Evolutionary conservation across 768 basidiomycete species (phyloP), one percentile per base, ranked within the genome.

Genomic region (Hypsizygus marmoreus): DNA sequence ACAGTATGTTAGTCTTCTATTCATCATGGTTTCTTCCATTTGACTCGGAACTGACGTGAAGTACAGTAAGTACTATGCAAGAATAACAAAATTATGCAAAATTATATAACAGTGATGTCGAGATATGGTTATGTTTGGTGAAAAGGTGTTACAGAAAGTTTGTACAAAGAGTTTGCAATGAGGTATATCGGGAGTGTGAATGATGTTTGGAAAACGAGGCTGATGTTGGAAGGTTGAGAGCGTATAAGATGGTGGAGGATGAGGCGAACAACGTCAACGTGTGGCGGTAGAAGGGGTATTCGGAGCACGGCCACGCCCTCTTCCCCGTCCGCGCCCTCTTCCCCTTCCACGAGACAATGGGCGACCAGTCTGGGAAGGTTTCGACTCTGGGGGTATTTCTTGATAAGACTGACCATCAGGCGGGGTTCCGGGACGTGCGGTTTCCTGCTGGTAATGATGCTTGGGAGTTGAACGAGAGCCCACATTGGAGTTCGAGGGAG

Each of bases 301-400:
- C 14, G 38, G 49, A 17, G 36, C 43, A n/a, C 40, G 41, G n/a
- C 47, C 56, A 39, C 40, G 45, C 32, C 63, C 64, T 19, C 58
- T 60, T 38, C 64, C 64, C 14, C 58, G 59, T 7, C 65, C 63
- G 6, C 66, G 71, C 19, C 70, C 61, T 33, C 60, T 63, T 20
- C 71, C 74, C 54, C 69, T 67, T 14, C 68, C 69, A 35, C 63
- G 58, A 20, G 57, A 57, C 40, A 47, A n/a, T n/a, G n/a, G 50
- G 46, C 44, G 54, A 49, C 49, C 45, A 39, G 51, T 46, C 29
- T 34, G 30, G 44, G 41, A 24, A 36, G 35, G 35, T 12, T n/a
- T 39, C 13, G 16, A 22, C 2, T 44, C n/a, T 17, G 22, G 24
- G 39, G 11, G 14, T 29, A 23, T 3, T 6, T 22, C 16, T 20